These are phyloP conservation scores for Arthrobotrys musiformis DNA, from an alignment of 2,329 filamentous ascomycete genomes.

Conservation along the genomic window DNA sequence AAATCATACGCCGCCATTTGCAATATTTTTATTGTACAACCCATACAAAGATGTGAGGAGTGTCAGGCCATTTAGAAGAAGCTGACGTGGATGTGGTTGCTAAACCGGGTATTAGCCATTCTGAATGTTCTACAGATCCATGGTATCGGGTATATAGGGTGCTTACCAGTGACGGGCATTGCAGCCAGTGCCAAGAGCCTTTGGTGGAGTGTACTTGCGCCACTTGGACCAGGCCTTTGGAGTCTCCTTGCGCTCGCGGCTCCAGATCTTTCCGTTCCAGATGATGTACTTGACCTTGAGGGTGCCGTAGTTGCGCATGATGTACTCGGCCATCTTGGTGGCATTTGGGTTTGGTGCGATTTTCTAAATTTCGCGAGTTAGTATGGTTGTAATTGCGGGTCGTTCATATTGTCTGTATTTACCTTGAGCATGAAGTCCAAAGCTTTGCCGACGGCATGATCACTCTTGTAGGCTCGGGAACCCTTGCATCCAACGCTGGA, in stretches of 20 bases:
- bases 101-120: not conserved
- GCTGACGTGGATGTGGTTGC: slow-evolving; percentile 55
- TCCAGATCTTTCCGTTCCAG: slow-evolving; percentile 67
- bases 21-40: not conserved
- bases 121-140: not conserved
- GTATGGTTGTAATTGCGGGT: not conserved
- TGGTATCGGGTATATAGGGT: not conserved
- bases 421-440: slow-evolving; percentile 61
- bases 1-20: slow-evolving; percentile 2
- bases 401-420: not conserved
- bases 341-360: slow-evolving; percentile 48
- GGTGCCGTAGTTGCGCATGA: slow-evolving; percentile 64
- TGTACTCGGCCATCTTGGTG: slow-evolving; percentile 65
- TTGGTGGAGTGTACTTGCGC: slow-evolving; percentile 58
- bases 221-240: slow-evolving; percentile 64
- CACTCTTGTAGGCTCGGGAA: slow-evolving; percentile 58
- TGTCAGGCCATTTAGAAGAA: slow-evolving; percentile 41
- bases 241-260: slow-evolving; percentile 60
- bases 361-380: slow-evolving; percentile 12
- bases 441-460: slow-evolving; percentile 59
- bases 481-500: slow-evolving; percentile 59
- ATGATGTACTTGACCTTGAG: slow-evolving; percentile 67
- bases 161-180: slow-evolving; percentile 64
- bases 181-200: slow-evolving; percentile 64
- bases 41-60: not conserved